Evolutionary conservation across 305 asterid species (phyloP).

Genomic region (Lippia alba): DNA sequence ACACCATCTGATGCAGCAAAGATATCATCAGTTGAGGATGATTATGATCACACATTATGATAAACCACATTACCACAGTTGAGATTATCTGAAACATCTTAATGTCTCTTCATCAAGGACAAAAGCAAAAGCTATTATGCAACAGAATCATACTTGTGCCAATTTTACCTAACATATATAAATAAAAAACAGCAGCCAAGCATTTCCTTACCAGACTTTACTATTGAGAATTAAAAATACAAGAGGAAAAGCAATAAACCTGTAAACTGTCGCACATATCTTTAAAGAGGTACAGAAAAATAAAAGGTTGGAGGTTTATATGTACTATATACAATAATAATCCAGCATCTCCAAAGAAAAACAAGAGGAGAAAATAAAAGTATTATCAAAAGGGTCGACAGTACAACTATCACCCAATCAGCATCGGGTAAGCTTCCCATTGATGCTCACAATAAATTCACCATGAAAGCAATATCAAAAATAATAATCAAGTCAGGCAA

Average conservation of each 20-base stretch:
- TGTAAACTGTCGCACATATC: neutral
- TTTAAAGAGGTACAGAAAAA: too few species aligned
- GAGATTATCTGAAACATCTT: constrained; percentile 13
- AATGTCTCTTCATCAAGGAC: neutral
- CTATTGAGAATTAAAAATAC: neutral
- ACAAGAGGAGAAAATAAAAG: constrained; percentile 8
- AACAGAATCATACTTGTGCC: constrained; percentile 25
- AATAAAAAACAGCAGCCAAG: neutral
- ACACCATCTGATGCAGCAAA: constrained; percentile 63
- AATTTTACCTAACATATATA: neutral
- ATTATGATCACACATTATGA: constrained; percentile 13
- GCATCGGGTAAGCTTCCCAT: neutral
- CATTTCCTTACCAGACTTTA: neutral
- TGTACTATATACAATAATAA: neutral
- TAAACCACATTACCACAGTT: neutral
- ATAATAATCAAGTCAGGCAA: neutral
- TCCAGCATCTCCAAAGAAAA: neutral
- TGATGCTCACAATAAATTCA: constrained; percentile 1
- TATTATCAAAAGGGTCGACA: neutral
- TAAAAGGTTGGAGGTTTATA: neutral
- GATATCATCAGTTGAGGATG: constrained; percentile 28
- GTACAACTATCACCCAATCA: neutral
- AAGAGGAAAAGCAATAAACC: neutral
- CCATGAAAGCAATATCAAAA: neutral
- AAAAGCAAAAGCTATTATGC: neutral